These are phyloP conservation scores for Penicillium sp. DNA, from an alignment of 2,329 filamentous ascomycete genomes.

Conservation along the genomic window DNA sequence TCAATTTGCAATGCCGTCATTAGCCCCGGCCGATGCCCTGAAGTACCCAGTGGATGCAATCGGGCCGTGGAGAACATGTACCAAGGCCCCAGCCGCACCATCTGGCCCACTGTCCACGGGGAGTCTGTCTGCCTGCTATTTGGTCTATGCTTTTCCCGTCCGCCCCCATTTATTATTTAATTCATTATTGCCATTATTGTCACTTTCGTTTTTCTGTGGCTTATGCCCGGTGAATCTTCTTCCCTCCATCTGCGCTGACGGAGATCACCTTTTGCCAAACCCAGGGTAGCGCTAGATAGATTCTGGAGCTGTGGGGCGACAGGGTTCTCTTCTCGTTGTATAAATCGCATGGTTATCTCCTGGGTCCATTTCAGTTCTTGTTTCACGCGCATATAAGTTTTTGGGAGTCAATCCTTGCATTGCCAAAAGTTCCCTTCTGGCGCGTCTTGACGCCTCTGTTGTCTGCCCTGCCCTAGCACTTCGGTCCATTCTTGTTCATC, in stretches of 20 bases:
- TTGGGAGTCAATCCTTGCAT: not conserved
- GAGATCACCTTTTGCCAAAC: not conserved
- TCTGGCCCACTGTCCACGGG: conserved; percentile 20
- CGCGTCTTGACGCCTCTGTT: not conserved
- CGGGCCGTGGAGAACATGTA: not conserved
- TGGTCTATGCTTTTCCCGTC: conserved; percentile 12
- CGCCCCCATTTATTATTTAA: not conserved
- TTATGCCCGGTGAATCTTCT: conserved; percentile 12
- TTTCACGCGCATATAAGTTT: not conserved
- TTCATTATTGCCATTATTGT: not conserved
- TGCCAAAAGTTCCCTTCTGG: not conserved
- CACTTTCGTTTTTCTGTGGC: conserved; percentile 11
- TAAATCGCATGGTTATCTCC: conserved; percentile 15
- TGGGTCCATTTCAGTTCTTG: not conserved
- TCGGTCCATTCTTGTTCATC: not conserved
- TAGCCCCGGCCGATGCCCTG: not conserved
- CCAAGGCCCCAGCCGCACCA: conserved; percentile 17
- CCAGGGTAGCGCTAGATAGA: not conserved
- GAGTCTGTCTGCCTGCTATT: conserved; percentile 18
- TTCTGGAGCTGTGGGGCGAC: conserved; percentile 10
- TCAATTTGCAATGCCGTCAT: not conserved
- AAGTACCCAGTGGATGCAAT: not conserved
- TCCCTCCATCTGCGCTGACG: not conserved
- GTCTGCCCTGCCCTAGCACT: conserved; percentile 6
- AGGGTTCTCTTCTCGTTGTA: conserved; percentile 12